Evolutionary conservation across 1,284 basidiomycete species (phyloP), one percentile per base, ranked within the genome.

Genomic region (Gomphus bonarii): DNA sequence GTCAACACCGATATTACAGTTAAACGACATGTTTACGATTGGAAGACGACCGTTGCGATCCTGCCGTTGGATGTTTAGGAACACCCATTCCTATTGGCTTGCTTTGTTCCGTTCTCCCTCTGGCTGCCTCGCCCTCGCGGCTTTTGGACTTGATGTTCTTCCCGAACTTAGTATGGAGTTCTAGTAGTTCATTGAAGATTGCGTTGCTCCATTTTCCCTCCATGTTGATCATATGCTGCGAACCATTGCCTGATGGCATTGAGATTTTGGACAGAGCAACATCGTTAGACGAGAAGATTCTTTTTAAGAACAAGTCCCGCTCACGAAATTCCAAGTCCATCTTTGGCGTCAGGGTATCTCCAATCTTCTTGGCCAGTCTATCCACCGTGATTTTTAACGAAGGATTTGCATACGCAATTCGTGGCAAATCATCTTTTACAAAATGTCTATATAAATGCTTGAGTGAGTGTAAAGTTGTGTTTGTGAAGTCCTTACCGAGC

Each of bases 401-500:
- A 0, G 85, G 86, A 63, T 90, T 90, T 1, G 79, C 81, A 67
- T 79, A 88, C 8, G 78, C 81, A 72, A 90, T 85, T 35, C 84
- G 75, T 1, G 85, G 85, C 0, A 90, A 69, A 20, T 86, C 75
- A 44, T 89, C 81, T 64, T 85, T 86, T 46, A 85, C 74, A 61
- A 90, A 90, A 72, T 88, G 81, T 52, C 88, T 88, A 58, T 46
- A 40, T 22, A 44, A 16, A 42, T 18, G 30, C 7, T 20, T 36
- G 16, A 58, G 28, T 20, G 35, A 46, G 3, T 22, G 4, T 33
- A 1, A 36, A 22, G n/a, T 25, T 11, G 6, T 28, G 20, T 20
- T 20, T 44, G 42, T 22, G 16, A 35, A 46, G n/a, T 20, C 61
- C 73, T 57, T 58, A 77, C 78, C 83, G 75, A 25, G 85, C 84